Percentiles rank a stretch among this genome's conserved stretches.
Conservation (phyloP, 441 rosid species). For the Erysimum pusillum region DNA sequence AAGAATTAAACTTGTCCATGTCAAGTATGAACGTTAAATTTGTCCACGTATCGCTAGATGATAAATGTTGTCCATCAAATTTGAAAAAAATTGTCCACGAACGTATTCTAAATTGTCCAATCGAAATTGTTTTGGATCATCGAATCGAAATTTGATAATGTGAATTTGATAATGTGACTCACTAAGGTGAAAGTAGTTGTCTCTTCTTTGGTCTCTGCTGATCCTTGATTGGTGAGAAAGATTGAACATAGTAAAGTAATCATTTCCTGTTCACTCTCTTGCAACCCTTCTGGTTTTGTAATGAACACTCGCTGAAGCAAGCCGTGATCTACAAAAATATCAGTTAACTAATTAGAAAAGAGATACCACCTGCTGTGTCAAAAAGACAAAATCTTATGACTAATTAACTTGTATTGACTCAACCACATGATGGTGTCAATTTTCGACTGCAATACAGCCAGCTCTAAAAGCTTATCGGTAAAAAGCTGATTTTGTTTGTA, state of each 20-base stretch:
- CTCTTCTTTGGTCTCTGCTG: constrained; percentile 74
- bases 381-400: constrained; percentile 9
- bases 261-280: constrained; percentile 63
- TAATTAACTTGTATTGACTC: constrained; percentile 21
- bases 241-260: constrained; percentile 90
- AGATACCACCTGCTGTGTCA: constrained; percentile 6
- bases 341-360: constrained; percentile 18
- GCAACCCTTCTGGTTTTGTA: constrained; percentile 61
- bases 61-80: too few relatives aligned
- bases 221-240: constrained; percentile 87
- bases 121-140: too few relatives aligned
- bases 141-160: too few relatives aligned
- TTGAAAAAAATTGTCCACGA: too few relatives aligned
- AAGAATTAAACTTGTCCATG: too few relatives aligned
- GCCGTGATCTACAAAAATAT: constrained; percentile 69
- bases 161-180: constrained; percentile 54
- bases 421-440: constrained; percentile 5
- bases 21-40: too few relatives aligned
- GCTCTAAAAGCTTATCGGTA: background rate
- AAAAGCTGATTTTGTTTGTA: constrained; percentile 42
- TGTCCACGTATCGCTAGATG: too few relatives aligned
- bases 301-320: constrained; percentile 76
- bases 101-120: too few relatives aligned
- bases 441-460: background rate
- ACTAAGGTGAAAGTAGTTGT: constrained; percentile 69